A percentile compares a stretch with the other conserved stretches of the same genome.
These are phyloP conservation scores for Astraeus odoratus DNA, from an alignment of 768 basidiomycete species.

Conservation along the genomic window DNA sequence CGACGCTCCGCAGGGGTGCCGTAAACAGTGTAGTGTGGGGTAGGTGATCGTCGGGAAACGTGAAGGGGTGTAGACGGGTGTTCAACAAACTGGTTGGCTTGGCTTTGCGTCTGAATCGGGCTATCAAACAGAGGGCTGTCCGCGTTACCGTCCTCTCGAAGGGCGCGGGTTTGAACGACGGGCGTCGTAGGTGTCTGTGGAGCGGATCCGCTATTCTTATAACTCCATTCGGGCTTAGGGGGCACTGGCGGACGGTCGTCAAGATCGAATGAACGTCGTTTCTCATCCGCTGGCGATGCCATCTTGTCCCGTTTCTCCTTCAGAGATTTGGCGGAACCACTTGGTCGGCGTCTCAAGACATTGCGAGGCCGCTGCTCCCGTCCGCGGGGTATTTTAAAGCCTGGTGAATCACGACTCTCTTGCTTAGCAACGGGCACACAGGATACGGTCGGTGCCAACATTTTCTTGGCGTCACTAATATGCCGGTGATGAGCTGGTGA, in stretches of 20 bases:
- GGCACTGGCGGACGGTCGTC: neutral
- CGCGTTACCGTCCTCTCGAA: slow-evolving; percentile 4
- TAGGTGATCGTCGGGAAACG: slow-evolving; percentile 11
- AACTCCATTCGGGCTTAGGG: neutral
- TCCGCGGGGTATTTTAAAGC: slow-evolving; percentile 5
- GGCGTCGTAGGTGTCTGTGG: slow-evolving; percentile 40
- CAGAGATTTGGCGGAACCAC: slow-evolving; percentile 18
- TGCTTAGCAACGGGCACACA: slow-evolving; percentile 6
- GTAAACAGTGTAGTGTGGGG: slow-evolving; percentile 54
- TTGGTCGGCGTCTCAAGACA: slow-evolving; percentile 26
- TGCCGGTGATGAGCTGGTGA: slow-evolving; percentile 17
- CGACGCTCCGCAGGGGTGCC: slow-evolving; percentile 40
- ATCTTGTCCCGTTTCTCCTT: slow-evolving; percentile 10
- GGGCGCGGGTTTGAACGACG: slow-evolving; percentile 18
- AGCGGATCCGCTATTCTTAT: neutral
- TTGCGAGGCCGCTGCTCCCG: slow-evolving; percentile 21
- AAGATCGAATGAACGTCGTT: slow-evolving; percentile 1
- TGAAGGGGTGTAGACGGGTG: slow-evolving; percentile 12
- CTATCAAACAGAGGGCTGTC: slow-evolving; percentile 19
- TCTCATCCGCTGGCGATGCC: neutral
- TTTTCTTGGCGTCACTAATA: slow-evolving; percentile 10
- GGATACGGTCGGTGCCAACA: neutral
- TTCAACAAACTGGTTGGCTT: neutral
- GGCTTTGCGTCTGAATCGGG: slow-evolving; percentile 4
- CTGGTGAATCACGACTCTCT: slow-evolving; percentile 8